Conservation (phyloP, 106 monocot species). For the Dactylorhiza incarnata region DNA sequence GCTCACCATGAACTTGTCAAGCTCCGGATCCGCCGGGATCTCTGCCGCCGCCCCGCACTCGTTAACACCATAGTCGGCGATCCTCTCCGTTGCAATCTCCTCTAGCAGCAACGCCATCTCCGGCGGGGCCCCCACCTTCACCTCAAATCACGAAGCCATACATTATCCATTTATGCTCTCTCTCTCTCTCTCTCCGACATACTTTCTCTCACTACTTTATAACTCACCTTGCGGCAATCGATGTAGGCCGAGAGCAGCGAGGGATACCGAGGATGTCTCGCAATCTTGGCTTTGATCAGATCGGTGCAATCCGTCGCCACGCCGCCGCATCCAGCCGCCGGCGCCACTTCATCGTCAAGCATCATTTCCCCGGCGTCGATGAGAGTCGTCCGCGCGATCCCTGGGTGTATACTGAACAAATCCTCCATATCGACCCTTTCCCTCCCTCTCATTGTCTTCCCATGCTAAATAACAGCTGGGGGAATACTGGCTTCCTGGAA, state of each 20-base stretch:
- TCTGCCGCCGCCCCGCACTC: background rate
- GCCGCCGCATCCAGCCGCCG: background rate
- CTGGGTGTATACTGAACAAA: constrained; percentile 87
- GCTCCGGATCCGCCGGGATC: constrained; percentile 85
- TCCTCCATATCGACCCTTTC: constrained; percentile 52
- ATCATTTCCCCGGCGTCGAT: background rate
- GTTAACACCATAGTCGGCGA: background rate
- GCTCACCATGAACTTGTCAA: constrained; percentile 91
- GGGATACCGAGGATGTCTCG: constrained; percentile 68
- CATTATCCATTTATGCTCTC: background rate
- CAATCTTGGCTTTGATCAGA: constrained; percentile 70
- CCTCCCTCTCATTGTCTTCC: background rate
- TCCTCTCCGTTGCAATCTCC: constrained; percentile 42
- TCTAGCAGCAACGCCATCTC: constrained; percentile 64
- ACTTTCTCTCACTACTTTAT: background rate
- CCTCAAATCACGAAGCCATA: background rate
- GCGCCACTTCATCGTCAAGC: background rate
- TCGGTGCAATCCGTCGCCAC: constrained; percentile 34
- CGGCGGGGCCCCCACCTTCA: constrained; percentile 92
- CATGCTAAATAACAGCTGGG: too few species aligned
- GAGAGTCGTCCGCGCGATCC: constrained; percentile 25
- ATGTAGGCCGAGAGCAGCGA: constrained; percentile 82
- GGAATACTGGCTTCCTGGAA: too few species aligned
- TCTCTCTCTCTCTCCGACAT: constrained; percentile 3
- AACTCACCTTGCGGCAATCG: constrained; percentile 39